Base-by-base conservation (phyloP, 2,329 filamentous ascomycete species). In the Hypoxylon sp. region DNA sequence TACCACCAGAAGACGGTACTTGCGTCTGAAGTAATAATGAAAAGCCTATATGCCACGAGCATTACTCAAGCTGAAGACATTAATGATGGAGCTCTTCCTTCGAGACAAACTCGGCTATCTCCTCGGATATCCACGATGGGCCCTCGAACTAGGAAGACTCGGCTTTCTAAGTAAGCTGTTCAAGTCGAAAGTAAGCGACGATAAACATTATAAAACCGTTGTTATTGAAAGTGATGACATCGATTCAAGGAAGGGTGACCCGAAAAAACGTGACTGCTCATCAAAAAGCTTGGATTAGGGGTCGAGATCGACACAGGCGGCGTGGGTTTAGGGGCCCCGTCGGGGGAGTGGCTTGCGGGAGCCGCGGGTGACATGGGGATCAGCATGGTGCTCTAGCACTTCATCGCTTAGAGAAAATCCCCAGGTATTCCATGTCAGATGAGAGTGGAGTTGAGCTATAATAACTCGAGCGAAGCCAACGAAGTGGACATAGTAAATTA, bases 331-430 rank as follows among this genome's bases (percentile, higher is more conserved):
- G 48, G 64, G 59, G 35, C 49, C 58, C 58, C 53, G 49, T 69
- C 64, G 69, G 69, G 64, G 69, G 69, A 60, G 63, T 63, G 63
- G 66, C 64, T 58, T 74, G 69, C 72, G 72, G 72, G 68, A 72
- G 69, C 69, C 68, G 71, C 46, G 72, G 67, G 67, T 70, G 71
- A 69, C 66, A 68, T 68, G 60, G 72, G 72, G 75, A 77, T 77
- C 75, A 75, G 69, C 74, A 54, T 69, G 66, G 70, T 70, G 69
- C 75, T 74, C 75, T 77, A 76, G 75, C 68, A 72, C 59, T 42
- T 42, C 67, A 66, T 77, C 76, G 76, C 76, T 77, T 77, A 72
- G 66, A 68, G 61, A 65, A 64, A 63, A 71, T 66, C 68, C 72
- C 70, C 68, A 72, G 65, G 65, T 70, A 60, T 69, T 67, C 63